phyloP scores from a whole-genome alignment of 2,329 filamentous ascomycete species.

The Beauveria sp. region DNA sequence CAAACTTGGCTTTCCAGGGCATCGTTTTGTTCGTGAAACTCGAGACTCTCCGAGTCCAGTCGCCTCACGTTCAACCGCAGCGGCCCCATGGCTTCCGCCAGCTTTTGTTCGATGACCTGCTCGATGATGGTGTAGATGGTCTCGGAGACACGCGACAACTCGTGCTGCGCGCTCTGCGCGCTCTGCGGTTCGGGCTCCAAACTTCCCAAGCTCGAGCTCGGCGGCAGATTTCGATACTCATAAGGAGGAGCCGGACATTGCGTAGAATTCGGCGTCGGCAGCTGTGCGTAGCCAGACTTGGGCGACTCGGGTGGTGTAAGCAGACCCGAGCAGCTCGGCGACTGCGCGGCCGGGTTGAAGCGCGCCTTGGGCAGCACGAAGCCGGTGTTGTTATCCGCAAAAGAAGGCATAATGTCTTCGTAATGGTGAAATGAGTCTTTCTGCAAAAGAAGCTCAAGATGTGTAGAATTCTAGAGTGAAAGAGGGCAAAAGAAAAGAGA shows the following conservation, averaged over 20 bases:
- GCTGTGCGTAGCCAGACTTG: not conserved
- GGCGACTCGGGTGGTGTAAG: constrained; percentile 18
- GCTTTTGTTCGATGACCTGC: constrained; percentile 24
- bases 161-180: not conserved
- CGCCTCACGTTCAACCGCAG: constrained; percentile 21
- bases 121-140: constrained; percentile 24
- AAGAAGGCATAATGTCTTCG: not conserved
- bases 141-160: constrained; percentile 13
- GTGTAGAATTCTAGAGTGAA: not conserved
- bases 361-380: constrained; percentile 3
- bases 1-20: constrained; percentile 16
- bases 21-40: constrained; percentile 20
- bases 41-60: constrained; percentile 14
- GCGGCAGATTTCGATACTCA: not conserved
- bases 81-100: constrained; percentile 24
- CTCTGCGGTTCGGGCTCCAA: not conserved
- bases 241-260: too few species aligned
- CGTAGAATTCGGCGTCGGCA: not conserved
- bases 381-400: not conserved
- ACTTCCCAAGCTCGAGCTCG: not conserved
- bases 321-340: constrained; percentile 3
- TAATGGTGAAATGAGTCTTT: not conserved
- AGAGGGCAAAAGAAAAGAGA: not conserved
- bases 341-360: not conserved
- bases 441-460: not conserved